Conservation (phyloP, 805 yeast species). For the Ogataea paraovalis region DNA sequence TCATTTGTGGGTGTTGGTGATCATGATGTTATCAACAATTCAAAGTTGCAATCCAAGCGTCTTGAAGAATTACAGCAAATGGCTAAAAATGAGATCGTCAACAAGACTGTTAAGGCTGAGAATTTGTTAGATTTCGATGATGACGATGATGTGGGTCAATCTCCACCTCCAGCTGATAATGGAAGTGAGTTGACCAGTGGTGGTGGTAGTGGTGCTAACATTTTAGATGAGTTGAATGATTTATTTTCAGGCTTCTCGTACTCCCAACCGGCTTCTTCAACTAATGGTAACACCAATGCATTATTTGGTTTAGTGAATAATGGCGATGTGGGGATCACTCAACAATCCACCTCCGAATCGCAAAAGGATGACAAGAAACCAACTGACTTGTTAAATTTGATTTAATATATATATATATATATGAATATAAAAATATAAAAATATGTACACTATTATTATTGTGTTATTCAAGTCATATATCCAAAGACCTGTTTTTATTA, state of each 20-base stretch:
- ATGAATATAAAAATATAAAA: background rate
- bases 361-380: slow-evolving; percentile 3
- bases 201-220: slow-evolving; percentile 33
- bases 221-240: slow-evolving; percentile 73
- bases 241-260: slow-evolving; percentile 45
- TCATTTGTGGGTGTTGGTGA: slow-evolving; percentile 37
- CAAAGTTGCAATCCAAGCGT: slow-evolving; percentile 42
- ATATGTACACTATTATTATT: background rate
- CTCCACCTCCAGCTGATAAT: slow-evolving; percentile 8
- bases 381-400: slow-evolving; percentile 18
- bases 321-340: background rate
- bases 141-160: slow-evolving; percentile 36
- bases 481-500: too few relatives aligned
- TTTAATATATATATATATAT: slow-evolving; percentile 3
- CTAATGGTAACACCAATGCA: slow-evolving; percentile 8
- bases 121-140: slow-evolving; percentile 84
- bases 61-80: slow-evolving; percentile 74
- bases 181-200: slow-evolving; percentile 11
- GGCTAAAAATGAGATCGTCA: slow-evolving; percentile 71
- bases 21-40: slow-evolving; percentile 18
- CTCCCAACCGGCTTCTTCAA: slow-evolving; percentile 2
- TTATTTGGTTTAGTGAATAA: slow-evolving; percentile 8
- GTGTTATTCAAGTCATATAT: background rate
- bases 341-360: background rate
- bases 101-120: slow-evolving; percentile 60